phyloP scores from a whole-genome alignment of 2,329 filamentous ascomycete species.

The Talaromyces funiculosus region DNA sequence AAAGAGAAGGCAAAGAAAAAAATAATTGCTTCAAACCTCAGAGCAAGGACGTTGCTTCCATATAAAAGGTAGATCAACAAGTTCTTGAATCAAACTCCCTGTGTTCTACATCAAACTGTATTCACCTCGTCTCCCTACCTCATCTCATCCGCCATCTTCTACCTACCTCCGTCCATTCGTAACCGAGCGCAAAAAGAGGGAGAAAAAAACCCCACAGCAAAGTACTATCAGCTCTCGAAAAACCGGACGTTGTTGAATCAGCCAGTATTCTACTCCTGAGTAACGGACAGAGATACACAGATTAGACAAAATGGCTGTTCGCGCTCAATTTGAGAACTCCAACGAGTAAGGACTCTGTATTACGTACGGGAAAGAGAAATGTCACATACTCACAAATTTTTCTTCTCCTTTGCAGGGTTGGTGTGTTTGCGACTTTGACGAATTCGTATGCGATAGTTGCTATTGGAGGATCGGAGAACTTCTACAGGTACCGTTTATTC shows the following conservation, averaged over 20 bases:
- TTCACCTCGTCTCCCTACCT: neutral
- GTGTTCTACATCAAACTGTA: neutral
- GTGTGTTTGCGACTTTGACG: constrained; percentile 93
- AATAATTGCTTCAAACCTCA: neutral
- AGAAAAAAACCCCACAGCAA: neutral
- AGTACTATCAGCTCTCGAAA: neutral
- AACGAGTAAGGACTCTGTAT: constrained; percentile 37
- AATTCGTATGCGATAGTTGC: constrained; percentile 96
- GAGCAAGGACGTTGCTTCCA: neutral
- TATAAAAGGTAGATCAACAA: neutral
- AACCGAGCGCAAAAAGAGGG: neutral
- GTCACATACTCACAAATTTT: neutral
- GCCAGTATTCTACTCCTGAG: neutral
- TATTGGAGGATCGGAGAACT: constrained; percentile 94
- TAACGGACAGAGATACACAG: neutral
- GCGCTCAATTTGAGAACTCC: constrained; percentile 47
- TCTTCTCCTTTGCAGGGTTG: constrained; percentile 58
- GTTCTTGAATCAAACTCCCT: neutral
- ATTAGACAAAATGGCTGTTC: constrained; percentile 40
- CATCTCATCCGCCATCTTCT: neutral
- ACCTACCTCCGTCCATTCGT: neutral
- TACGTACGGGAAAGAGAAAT: neutral
- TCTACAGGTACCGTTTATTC: constrained; percentile 62
- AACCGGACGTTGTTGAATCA: neutral
- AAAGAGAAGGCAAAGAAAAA: neutral